phyloP scores from a whole-genome alignment of 2,329 filamentous ascomycete species.

The Exserohilum turcica region DNA sequence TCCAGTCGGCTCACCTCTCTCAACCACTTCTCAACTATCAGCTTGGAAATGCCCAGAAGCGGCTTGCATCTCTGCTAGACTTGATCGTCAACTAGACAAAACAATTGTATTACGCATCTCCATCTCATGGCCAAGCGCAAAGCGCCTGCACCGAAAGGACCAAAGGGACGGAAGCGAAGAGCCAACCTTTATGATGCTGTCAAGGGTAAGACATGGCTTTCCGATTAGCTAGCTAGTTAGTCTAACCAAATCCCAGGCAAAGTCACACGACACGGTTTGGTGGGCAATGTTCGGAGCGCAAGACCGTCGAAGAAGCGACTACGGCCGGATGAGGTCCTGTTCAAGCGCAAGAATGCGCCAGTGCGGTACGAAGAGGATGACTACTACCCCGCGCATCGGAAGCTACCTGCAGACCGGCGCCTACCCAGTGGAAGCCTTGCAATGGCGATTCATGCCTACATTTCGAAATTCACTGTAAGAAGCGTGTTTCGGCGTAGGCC shows the following conservation, averaged over 20 bases:
- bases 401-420: slow-evolving; percentile 56
- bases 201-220: slow-evolving; percentile 58
- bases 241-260: slow-evolving; percentile 12
- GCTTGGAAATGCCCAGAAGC: too few relatives aligned
- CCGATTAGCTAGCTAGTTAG: too few relatives aligned
- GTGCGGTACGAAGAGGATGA: slow-evolving; percentile 72
- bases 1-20: too few relatives aligned
- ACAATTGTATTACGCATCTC: too few relatives aligned
- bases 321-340: slow-evolving; percentile 73
- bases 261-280: slow-evolving; percentile 30
- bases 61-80: too few relatives aligned
- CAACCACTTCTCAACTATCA: not conserved
- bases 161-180: slow-evolving; percentile 36
- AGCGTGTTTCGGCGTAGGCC: slow-evolving; percentile 26
- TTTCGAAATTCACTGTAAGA: slow-evolving; percentile 66
- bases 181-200: slow-evolving; percentile 75
- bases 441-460: slow-evolving; percentile 70
- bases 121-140: not conserved
- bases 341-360: slow-evolving; percentile 67
- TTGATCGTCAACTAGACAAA: not conserved
- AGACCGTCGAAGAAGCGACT: slow-evolving; percentile 50
- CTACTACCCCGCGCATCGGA: slow-evolving; percentile 69
- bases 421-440: slow-evolving; percentile 73
- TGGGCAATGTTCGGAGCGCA: slow-evolving; percentile 54
- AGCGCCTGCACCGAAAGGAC: not conserved